Conservation (phyloP, 768 basidiomycete genomes). For the Mycena galericulata region DNA sequence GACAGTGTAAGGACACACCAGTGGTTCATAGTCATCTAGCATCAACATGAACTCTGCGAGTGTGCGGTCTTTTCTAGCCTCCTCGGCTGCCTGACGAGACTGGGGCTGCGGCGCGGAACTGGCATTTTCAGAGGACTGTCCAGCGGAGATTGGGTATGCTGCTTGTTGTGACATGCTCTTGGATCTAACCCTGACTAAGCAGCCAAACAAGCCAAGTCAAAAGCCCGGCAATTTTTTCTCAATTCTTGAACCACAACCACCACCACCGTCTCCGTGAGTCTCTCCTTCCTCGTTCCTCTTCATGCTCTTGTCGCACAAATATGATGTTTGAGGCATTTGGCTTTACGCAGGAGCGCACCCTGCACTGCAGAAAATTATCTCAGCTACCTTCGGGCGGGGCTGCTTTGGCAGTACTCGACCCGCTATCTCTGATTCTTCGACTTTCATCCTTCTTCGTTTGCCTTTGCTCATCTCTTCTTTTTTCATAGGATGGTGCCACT, state of each 20-base stretch:
- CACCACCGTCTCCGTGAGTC: slow-evolving; percentile 43
- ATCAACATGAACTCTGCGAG: slow-evolving; percentile 94
- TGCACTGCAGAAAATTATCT: slow-evolving; percentile 89
- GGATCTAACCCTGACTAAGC: too few species aligned
- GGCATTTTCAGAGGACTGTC: slow-evolving; percentile 45
- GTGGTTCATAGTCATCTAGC: slow-evolving; percentile 96
- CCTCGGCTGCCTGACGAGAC: slow-evolving; percentile 79
- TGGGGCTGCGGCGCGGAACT: slow-evolving; percentile 47
- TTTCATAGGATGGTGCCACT: neutral
- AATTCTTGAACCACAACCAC: neutral
- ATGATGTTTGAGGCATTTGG: slow-evolving; percentile 38
- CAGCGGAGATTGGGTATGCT: slow-evolving; percentile 41
- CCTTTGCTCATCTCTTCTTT: neutral
- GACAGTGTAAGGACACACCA: slow-evolving; percentile 63
- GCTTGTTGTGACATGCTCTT: slow-evolving; percentile 27
- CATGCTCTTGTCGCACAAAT: slow-evolving; percentile 17
- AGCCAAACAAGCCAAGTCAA: slow-evolving; percentile 42
- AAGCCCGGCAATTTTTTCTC: neutral
- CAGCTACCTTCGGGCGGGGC: slow-evolving; percentile 86
- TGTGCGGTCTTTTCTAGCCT: slow-evolving; percentile 89
- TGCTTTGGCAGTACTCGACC: slow-evolving; percentile 44
- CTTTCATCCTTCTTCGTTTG: slow-evolving; percentile 13
- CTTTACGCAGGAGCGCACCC: slow-evolving; percentile 61
- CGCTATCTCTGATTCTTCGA: slow-evolving; percentile 37
- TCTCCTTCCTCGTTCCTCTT: slow-evolving; percentile 12